phyloP scores from a whole-genome alignment of 2,329 filamentous ascomycete species.

The Exophiala xenobiotica region DNA sequence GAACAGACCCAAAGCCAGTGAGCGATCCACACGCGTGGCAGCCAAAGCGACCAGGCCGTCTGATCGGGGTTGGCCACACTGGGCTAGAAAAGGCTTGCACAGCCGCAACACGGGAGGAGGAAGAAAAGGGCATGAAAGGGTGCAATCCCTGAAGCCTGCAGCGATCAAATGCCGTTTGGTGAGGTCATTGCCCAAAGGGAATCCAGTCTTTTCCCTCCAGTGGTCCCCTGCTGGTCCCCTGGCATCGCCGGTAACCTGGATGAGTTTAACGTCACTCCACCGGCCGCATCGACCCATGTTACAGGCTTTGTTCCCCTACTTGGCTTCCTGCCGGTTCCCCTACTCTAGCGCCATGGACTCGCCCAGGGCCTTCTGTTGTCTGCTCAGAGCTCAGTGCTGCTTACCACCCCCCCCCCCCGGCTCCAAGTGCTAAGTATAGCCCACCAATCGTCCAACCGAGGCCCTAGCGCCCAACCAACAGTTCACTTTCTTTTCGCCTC shows the following conservation, averaged over 20 bases:
- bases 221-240: no score
- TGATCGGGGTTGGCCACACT: constrained; percentile 5
- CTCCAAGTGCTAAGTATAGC: constrained; percentile 12
- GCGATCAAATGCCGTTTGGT: constrained; percentile 4
- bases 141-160: constrained; percentile 18
- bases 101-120: constrained; percentile 19
- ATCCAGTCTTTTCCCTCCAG: constrained; percentile 13
- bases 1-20: constrained; percentile 1
- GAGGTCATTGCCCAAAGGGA: constrained; percentile 14
- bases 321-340: constrained; percentile 9
- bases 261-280: constrained; percentile 4
- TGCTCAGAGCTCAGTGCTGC: no score
- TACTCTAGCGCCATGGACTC: constrained; percentile 5
- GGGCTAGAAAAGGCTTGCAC: constrained; percentile 12
- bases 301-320: neutral
- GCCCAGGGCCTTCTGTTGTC: neutral
- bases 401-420: no score
- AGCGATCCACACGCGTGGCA: constrained; percentile 19
- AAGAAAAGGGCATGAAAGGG: neutral
- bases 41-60: constrained; percentile 6
- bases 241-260: constrained; percentile 3
- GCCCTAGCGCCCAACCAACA: neutral
- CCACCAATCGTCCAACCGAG: constrained; percentile 8
- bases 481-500: neutral
- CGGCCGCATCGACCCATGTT: constrained; percentile 3